Conservation (phyloP, 2,329 filamentous ascomycete species). For the Arthrobotrys pseudoclavata region DNA sequence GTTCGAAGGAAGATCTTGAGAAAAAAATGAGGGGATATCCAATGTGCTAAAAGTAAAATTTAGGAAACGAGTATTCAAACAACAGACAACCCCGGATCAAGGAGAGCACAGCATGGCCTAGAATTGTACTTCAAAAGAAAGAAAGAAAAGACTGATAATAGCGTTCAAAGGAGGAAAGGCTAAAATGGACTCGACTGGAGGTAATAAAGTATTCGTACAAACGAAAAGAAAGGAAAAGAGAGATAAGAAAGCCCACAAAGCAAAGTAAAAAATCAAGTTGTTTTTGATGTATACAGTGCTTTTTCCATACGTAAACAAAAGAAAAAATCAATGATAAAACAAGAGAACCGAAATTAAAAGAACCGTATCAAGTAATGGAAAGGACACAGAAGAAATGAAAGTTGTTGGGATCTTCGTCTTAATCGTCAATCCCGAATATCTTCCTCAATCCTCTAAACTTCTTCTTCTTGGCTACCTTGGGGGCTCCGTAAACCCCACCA, state of each 20-base stretch:
- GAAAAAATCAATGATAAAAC: constrained; percentile 10
- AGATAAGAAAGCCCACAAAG: constrained; percentile 5
- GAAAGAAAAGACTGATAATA: background rate
- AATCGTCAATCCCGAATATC: constrained; percentile 59
- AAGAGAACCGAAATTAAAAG: constrained; percentile 19
- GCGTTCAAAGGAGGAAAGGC: background rate
- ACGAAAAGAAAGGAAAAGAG: constrained; percentile 5
- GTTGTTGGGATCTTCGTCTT: background rate
- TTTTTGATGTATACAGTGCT: constrained; percentile 49
- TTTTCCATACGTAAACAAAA: constrained; percentile 26
- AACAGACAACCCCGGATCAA: background rate
- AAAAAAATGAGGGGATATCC: constrained; percentile 9
- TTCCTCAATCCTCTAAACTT: constrained; percentile 56
- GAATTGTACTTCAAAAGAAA: constrained; percentile 1
- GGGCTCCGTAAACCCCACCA: constrained; percentile 39
- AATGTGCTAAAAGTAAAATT: background rate
- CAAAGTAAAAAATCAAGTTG: constrained; percentile 21
- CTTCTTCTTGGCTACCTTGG: constrained; percentile 53
- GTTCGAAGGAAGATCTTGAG: background rate
- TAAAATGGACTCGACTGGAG: constrained; percentile 14
- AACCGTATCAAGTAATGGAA: constrained; percentile 30
- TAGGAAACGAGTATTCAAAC: background rate
- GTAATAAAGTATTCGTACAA: constrained; percentile 25
- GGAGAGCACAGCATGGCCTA: background rate
- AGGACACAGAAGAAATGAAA: constrained; percentile 35